phyloP scores from a whole-genome alignment of 2,329 filamentous ascomycete genomes.

The Trematosphaeria pertusa region DNA sequence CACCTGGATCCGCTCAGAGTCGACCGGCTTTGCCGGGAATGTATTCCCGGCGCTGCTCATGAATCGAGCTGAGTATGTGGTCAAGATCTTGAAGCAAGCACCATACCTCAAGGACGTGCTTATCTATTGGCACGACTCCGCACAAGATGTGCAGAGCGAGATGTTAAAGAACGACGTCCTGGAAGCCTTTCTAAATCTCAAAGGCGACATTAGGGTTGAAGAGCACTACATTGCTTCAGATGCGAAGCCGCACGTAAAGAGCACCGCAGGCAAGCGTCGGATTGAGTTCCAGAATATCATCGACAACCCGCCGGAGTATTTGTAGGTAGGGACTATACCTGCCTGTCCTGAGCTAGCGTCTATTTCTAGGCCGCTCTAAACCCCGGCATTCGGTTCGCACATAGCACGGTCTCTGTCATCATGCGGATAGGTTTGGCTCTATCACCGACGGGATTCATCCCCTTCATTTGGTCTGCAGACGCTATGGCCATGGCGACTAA shows the following conservation, averaged over 20 bases:
- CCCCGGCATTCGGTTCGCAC: too few species aligned
- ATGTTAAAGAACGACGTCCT: conserved; percentile 32
- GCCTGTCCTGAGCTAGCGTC: too few species aligned
- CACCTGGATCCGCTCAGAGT: conserved; percentile 35
- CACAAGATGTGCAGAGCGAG: conserved; percentile 27
- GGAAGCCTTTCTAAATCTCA: conserved; percentile 27
- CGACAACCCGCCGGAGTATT: conserved; percentile 8
- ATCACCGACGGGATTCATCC: too few species aligned
- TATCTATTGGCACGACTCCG: conserved; percentile 45
- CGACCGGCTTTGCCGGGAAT: conserved; percentile 19
- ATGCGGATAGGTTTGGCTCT: too few species aligned
- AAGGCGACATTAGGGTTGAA: conserved; percentile 28
- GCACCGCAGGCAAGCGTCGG: conserved; percentile 35
- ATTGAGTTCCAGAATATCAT: conserved; percentile 39
- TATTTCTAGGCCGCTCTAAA: too few species aligned
- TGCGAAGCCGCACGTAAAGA: conserved; percentile 29
- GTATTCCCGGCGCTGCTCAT: conserved; percentile 38
- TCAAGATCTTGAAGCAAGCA: conserved; percentile 31
- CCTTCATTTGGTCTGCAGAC: too few species aligned
- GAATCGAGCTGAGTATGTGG: conserved; percentile 32
- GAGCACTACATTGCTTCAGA: conserved; percentile 36
- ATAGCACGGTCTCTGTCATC: too few species aligned
- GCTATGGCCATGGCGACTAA: too few species aligned
- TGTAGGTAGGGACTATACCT: too few species aligned
- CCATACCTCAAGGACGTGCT: conserved; percentile 32